Percentiles rank a stretch among this genome's conserved stretches.
These are phyloP conservation scores for Obelidium mucronatum DNA, from an alignment of 192 early-diverging fungal species.

Conservation along the genomic window DNA sequence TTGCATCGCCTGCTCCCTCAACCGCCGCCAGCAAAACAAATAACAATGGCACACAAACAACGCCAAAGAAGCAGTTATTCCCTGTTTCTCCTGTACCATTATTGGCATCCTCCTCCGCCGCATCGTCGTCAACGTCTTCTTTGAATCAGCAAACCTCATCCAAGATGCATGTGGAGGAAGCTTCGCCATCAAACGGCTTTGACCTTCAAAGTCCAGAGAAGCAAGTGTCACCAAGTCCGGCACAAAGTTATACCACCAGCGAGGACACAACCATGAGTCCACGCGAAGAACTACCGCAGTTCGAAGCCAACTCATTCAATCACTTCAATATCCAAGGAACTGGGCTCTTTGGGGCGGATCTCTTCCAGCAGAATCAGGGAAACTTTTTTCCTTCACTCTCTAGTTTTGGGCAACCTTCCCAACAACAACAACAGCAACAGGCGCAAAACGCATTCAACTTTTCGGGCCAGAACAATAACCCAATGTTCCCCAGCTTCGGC, in stretches of 20 bases:
- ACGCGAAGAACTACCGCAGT: conserved; percentile 13
- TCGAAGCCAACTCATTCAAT: conserved; percentile 25
- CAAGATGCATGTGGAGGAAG: conserved; percentile 7
- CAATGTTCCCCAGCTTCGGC: background rate
- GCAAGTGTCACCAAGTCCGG: conserved; percentile 10
- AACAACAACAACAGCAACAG: conserved; percentile 11
- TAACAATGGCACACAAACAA: background rate
- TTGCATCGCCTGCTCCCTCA: background rate
- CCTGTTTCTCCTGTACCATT: background rate
- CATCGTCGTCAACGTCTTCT: background rate
- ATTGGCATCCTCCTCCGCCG: background rate
- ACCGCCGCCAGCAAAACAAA: background rate
- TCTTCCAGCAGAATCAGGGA: background rate
- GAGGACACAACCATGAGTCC: conserved; percentile 14
- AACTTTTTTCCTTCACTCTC: background rate
- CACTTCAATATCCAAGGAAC: conserved; percentile 21
- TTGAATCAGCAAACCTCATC: background rate
- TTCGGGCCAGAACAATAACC: background rate
- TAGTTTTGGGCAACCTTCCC: background rate
- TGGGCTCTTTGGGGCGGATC: background rate
- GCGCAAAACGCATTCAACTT: background rate
- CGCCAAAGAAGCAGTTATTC: background rate
- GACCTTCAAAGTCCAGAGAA: no score
- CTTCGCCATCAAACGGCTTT: background rate
- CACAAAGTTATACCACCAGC: background rate